Evolutionary conservation across 108 stramenopile species (phyloP), one percentile per base, ranked within the genome.

Genomic region (Fragilariopsis cylindrus): DNA sequence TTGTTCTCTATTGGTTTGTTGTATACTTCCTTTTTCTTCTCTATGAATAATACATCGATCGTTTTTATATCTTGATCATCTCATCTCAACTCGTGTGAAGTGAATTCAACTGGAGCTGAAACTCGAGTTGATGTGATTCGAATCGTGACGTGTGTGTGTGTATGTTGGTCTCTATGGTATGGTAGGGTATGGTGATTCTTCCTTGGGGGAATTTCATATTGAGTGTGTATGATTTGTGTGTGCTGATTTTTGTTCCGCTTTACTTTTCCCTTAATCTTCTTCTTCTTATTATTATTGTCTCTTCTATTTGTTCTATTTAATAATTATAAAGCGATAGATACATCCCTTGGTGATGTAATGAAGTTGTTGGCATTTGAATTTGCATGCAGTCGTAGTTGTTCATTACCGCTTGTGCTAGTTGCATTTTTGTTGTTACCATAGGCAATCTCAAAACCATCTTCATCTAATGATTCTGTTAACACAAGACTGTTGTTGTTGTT

Each of bases 401-500:
- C 30, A 2, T 30, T 30, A 30, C 30, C 30, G 30, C 30, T 30
- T 30, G 30, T 30, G 30, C 62, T 45, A 0, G 44, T 13, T 12
- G 46, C 11, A n/a, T 43, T 15, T 15, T 45, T 40, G 42, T 43
- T 43, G n/a, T 68, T 68, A 13, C 40, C 19, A 0, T 45, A 48
- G 1, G 67, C 6, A 40, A 68, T 48, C 67, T 68, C 67, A 52
- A 68, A 68, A 1, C 67, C 67, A 68, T 68, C 67, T 68, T 68
- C 67, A 50, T 68, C 50, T 39, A 68, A 50, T 19, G 67, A 68
- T 19, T 68, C 67, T 0, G 48, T 52, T 48, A 68, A 52, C 19
- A 68, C 67, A 21, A 68, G 48, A 3, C 18, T 52, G 58, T 8
- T 12, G 8, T 30, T 9, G 21, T 60, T 8, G 4, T 53, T n/a